Percentiles rank a stretch among this genome's conserved stretches.
phyloP scores from a whole-genome alignment of 1,284 basidiomycete genomes.

The Grifola frondosa region DNA sequence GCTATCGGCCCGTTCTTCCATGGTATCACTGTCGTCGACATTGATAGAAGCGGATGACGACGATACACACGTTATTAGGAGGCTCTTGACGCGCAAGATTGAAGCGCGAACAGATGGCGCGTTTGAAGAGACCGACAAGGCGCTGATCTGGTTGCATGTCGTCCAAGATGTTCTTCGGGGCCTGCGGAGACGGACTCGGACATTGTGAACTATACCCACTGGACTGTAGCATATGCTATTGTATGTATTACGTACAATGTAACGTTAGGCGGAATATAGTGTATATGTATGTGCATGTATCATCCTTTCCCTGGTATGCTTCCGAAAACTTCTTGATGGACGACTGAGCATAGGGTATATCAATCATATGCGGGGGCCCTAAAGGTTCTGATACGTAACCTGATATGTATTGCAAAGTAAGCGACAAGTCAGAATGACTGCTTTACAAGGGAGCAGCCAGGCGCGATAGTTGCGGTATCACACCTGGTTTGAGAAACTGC shows the following conservation, averaged over 20 bases:
- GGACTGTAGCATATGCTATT: slow-evolving; percentile 5
- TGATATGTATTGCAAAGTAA: too few species aligned
- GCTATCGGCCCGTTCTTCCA: slow-evolving; percentile 29
- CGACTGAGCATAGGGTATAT: too few species aligned
- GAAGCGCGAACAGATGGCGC: slow-evolving; percentile 54
- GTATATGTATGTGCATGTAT: too few species aligned
- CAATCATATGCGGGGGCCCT: too few species aligned
- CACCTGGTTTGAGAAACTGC: neutral
- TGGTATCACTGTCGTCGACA: slow-evolving; percentile 36
- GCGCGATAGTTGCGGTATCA: too few species aligned
- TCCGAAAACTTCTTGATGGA: too few species aligned
- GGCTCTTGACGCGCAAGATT: slow-evolving; percentile 61
- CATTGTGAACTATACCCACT: too few species aligned
- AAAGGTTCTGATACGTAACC: too few species aligned
- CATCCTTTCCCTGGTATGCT: too few species aligned
- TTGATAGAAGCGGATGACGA: slow-evolving; percentile 51
- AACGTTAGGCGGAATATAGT: slow-evolving; percentile 16
- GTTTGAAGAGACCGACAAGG: slow-evolving; percentile 63
- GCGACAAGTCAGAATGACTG: too few species aligned
- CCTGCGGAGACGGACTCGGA: slow-evolving; percentile 51
- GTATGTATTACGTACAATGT: slow-evolving; percentile 20
- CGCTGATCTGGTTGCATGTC: slow-evolving; percentile 56
- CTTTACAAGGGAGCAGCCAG: too few species aligned
- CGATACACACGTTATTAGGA: slow-evolving; percentile 55
- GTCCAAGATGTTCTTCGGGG: slow-evolving; percentile 61